Conservation (phyloP, 257 asterid species). For the Mitragyna speciosa region DNA sequence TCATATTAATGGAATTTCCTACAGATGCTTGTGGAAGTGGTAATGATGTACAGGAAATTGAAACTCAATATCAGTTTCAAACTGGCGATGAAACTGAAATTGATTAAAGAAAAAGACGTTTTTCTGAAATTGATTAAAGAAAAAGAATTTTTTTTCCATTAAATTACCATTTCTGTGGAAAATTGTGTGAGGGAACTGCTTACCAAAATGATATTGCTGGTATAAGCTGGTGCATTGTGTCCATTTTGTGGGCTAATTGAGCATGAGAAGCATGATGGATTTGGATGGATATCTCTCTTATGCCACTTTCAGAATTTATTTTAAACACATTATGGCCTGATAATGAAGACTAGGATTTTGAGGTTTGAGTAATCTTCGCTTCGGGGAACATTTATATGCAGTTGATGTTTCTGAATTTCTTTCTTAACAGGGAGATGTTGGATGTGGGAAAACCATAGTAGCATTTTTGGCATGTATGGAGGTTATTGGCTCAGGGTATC, state of each 20-base stretch:
- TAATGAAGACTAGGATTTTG: neutral
- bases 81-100: neutral
- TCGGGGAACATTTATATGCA: neutral
- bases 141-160: neutral
- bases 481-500: slow-evolving; percentile 85
- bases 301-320: neutral
- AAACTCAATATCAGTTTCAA: neutral
- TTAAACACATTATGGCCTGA: neutral
- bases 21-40: too few species aligned
- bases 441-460: slow-evolving; percentile 96
- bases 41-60: neutral
- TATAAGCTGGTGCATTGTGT: neutral
- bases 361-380: neutral
- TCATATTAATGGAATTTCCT: neutral
- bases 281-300: neutral
- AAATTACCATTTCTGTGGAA: neutral
- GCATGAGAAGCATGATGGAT: neutral
- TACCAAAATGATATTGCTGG: neutral
- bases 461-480: slow-evolving; percentile 97
- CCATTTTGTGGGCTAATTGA: neutral
- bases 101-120: neutral
- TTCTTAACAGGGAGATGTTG: slow-evolving; percentile 83
- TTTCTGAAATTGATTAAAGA: neutral
- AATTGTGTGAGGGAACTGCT: neutral
- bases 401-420: slow-evolving; percentile 2